Base-by-base conservation (phyloP, 352 stramenopile genomes). In the Phytophthora sojae region DNA sequence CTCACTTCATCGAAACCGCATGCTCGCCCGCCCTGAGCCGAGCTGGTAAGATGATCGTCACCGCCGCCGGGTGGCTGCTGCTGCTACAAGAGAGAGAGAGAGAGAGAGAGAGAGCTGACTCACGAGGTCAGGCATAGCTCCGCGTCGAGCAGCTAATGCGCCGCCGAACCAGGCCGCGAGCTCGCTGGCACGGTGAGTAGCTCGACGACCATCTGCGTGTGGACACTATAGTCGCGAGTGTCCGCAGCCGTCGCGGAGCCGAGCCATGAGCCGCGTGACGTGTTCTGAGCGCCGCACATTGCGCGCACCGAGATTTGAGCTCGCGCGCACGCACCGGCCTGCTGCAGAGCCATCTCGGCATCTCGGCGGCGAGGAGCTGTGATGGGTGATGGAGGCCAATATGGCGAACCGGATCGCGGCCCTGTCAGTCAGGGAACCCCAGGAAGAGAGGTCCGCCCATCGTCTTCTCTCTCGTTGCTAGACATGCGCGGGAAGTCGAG, bases 231-330 rank as follows among this genome's bases (percentile, higher is more conserved):
- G 15, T 47, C 39, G 14, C 15, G 14, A 7, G 53, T 67, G 60
- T 67, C 60, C 50, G 60, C 60, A 67, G 35, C 54, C 44, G 54
- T 26, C 6, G 35, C 29, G 35, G 9, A 30, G 26, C 26, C 26
- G 26, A 17, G 3, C 52, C 65, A 68, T 62, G 30, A 68, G 65
- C 30, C 39, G 11, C 23, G n/a, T 23, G 35, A 19, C 49, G n/a
- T 29, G 47, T 55, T 71, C 51, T 71, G 55, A 56, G 39, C 64
- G 53, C 65, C 52, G 21, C 58, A 67, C 30, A 64, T 64, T 64
- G 53, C 52, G 44, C 17, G 30, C 59, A 25, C 45, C 23, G 55
- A 17, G n/a, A 7, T 26, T 30, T 54, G 32, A 49, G 57, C 59
- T 29, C 15, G 8, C 35, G 35, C 55, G 53, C 52, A 32, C 17